These are phyloP conservation scores for Adansonia digitata DNA, from an alignment of 345 rosid genomes.

Conservation along the genomic window DNA sequence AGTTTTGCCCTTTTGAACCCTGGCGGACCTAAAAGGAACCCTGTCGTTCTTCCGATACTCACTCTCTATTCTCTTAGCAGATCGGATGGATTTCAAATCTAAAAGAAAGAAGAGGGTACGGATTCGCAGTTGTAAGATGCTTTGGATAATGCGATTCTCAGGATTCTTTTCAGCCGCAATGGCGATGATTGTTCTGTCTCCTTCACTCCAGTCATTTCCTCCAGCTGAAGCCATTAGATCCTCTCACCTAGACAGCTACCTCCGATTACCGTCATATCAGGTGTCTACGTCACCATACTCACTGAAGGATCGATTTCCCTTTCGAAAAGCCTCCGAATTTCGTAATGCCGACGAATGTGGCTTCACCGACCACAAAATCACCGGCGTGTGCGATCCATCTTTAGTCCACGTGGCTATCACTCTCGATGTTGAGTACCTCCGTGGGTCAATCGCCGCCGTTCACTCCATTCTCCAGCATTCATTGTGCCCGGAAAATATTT, in stretches of 20 bases:
- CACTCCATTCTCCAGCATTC: conserved; percentile 81
- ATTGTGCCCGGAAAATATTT: conserved; percentile 68
- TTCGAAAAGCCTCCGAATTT: conserved; percentile 51
- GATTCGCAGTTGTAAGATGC: conserved; percentile 45
- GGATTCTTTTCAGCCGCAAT: conserved; percentile 68
- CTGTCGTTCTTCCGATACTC: conserved; percentile 34
- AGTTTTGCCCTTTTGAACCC: conserved; percentile 12
- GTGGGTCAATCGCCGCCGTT: conserved; percentile 95
- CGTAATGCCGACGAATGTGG: conserved; percentile 87
- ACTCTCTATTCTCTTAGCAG: conserved; percentile 32
- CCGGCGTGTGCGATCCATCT: conserved; percentile 69
- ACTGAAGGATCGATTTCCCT: conserved; percentile 35
- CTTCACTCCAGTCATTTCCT: conserved; percentile 82
- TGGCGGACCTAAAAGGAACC: conserved; percentile 53
- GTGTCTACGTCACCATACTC: conserved; percentile 8
- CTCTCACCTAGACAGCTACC: conserved; percentile 45
- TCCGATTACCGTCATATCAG: conserved; percentile 29
- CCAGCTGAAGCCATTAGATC: conserved; percentile 93
- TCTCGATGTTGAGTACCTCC: conserved; percentile 83
- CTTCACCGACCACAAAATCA: conserved; percentile 24
- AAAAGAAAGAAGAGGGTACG: conserved; percentile 34
- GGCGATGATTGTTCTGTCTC: conserved; percentile 67
- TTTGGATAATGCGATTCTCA: conserved; percentile 67
- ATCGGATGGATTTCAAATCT: conserved; percentile 45
- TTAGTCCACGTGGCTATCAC: conserved; percentile 87